phyloP scores from a whole-genome alignment of 1,284 basidiomycete genomes.

The Ceratobasidium sp. region DNA sequence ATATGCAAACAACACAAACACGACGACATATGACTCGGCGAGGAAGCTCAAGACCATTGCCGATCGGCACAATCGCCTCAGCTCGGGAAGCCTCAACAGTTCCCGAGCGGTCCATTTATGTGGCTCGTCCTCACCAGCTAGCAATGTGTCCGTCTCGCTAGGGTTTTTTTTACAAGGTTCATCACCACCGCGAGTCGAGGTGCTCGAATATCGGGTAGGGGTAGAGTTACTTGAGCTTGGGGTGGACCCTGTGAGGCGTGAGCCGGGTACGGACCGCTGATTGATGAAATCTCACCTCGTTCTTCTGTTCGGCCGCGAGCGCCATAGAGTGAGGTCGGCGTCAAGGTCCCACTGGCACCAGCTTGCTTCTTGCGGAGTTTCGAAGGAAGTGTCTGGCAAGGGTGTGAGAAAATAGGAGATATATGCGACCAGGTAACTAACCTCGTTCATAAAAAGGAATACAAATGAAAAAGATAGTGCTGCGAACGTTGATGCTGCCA shows the following conservation, averaged over 20 bases:
- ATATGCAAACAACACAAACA: conserved; percentile 31
- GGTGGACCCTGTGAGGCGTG: neutral
- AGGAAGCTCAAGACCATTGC: conserved; percentile 17
- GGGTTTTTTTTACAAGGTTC: neutral
- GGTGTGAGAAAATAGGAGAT: conserved; percentile 1
- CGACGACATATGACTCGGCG: conserved; percentile 25
- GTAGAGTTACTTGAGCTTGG: neutral
- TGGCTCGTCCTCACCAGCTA: conserved; percentile 6
- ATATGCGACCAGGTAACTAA: conserved; percentile 46
- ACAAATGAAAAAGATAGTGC: conserved; percentile 61
- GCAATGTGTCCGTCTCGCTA: conserved; percentile 11
- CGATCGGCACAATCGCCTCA: conserved; percentile 19
- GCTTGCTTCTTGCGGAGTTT: conserved; percentile 11
- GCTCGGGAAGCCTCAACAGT: conserved; percentile 14
- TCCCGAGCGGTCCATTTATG: conserved; percentile 17
- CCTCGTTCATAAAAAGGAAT: conserved; percentile 68
- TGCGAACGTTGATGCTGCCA: conserved; percentile 67
- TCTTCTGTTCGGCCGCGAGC: conserved; percentile 7
- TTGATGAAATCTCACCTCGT: neutral
- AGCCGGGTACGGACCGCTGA: neutral
- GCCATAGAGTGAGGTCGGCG: conserved; percentile 28
- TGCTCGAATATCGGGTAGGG: conserved; percentile 8
- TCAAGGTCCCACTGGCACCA: conserved; percentile 4
- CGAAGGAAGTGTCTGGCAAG: conserved; percentile 37
- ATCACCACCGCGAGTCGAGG: conserved; percentile 16